These are phyloP conservation scores for Polygonum maritimum DNA, from an alignment of 148 eudicot species.

Conservation along the genomic window DNA sequence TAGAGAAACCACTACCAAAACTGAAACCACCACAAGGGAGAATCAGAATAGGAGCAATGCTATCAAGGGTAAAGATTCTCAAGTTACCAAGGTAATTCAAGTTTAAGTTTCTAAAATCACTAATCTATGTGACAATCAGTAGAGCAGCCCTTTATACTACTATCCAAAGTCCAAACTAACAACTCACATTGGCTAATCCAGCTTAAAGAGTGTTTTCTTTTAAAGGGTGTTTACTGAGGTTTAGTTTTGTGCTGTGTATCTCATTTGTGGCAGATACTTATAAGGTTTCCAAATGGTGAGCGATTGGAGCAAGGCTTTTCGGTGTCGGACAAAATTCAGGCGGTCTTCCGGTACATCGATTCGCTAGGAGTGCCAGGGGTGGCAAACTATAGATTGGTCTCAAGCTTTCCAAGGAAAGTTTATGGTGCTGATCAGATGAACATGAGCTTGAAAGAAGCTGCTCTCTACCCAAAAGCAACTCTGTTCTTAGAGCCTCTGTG, in stretches of 20 bases:
- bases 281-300: slow-evolving; percentile 85
- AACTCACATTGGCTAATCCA: no score
- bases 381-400: slow-evolving; percentile 54
- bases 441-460: slow-evolving; percentile 65
- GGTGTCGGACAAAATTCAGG: slow-evolving; percentile 53
- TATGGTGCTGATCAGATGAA: slow-evolving; percentile 64
- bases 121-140: no score
- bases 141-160: no score
- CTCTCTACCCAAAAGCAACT: slow-evolving; percentile 71
- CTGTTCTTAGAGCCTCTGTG: slow-evolving; percentile 60
- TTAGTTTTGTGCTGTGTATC: neutral
- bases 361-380: slow-evolving; percentile 48
- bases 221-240: neutral
- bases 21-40: slow-evolving; percentile 15
- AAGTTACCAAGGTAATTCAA: slow-evolving; percentile 46
- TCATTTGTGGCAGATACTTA: slow-evolving; percentile 39
- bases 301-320: slow-evolving; percentile 58
- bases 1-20: slow-evolving; percentile 17
- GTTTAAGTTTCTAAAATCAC: neutral
- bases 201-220: neutral
- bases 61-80: slow-evolving; percentile 28
- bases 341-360: slow-evolving; percentile 51
- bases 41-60: slow-evolving; percentile 20
- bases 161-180: no score
- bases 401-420: slow-evolving; percentile 79